phyloP scores from a whole-genome alignment of 345 rosid species.

The Dovyalis caffra region DNA sequence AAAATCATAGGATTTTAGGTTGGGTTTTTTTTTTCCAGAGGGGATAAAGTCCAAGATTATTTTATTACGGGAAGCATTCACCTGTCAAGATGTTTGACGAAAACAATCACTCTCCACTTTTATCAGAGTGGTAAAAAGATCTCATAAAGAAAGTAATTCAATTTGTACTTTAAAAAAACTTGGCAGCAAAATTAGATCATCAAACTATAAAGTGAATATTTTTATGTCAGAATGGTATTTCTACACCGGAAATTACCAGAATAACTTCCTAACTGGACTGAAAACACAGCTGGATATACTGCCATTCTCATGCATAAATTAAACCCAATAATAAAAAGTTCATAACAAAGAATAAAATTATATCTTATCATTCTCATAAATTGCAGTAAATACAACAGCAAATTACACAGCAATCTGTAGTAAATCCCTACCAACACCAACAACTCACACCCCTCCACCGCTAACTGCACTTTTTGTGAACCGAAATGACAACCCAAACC shows the following conservation, averaged over 20 bases:
- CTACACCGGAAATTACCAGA: not conserved
- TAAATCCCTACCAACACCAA: constrained; percentile 3
- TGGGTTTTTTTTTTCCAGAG: too few relatives aligned
- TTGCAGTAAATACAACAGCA: constrained; percentile 5
- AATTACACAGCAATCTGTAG: constrained; percentile 14
- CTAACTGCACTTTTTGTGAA: constrained; percentile 9
- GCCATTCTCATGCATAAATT: not conserved
- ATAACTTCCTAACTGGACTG: not conserved
- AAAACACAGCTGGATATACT: not conserved
- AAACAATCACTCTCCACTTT: not conserved
- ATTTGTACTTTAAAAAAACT: not conserved
- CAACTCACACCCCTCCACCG: constrained; percentile 17
- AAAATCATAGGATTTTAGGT: not conserved
- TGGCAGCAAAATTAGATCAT: not conserved
- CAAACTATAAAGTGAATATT: not conserved
- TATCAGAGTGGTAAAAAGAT: not conserved
- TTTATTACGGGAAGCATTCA: not conserved
- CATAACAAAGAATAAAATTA: not conserved
- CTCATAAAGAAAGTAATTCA: not conserved
- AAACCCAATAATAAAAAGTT: not conserved
- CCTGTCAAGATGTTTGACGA: not conserved
- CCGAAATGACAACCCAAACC: constrained; percentile 23
- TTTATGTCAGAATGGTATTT: not conserved
- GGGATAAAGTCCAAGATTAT: not conserved
- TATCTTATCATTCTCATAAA: constrained; percentile 23